Evolutionary conservation across 1,139 yeast species (phyloP).

Genomic region (Debaryomyces nepalensis): DNA sequence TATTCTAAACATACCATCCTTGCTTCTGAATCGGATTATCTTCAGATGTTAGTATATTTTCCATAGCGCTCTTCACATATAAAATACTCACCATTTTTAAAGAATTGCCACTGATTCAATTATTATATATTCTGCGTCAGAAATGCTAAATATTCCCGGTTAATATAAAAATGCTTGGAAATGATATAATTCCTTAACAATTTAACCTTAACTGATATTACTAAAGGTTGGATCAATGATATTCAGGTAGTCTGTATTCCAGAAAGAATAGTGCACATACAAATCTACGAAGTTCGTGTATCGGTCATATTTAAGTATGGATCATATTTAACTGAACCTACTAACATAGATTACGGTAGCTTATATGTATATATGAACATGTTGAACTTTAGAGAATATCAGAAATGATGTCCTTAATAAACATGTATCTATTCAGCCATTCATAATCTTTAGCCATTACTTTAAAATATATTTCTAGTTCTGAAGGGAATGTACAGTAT

Average conservation of each 20-base stretch:
- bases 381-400: too few relatives aligned
- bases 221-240: background rate
- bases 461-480: too few relatives aligned
- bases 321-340: too few relatives aligned
- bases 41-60: conserved; percentile 13
- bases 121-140: background rate
- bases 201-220: background rate
- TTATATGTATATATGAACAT: background rate
- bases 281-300: background rate
- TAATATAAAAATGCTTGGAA: background rate
- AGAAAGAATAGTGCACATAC: background rate
- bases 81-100: conserved; percentile 9
- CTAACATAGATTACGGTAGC: too few relatives aligned
- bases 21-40: conserved; percentile 75
- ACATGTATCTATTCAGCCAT: too few relatives aligned
- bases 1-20: conserved; percentile 80
- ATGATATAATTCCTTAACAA: background rate
- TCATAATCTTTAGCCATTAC: too few relatives aligned
- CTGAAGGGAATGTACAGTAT: conserved; percentile 3
- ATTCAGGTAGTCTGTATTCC: too few relatives aligned
- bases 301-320: background rate
- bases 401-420: too few relatives aligned
- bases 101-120: conserved; percentile 10
- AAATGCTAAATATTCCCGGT: background rate
- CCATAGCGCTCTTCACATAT: background rate